Conservation (phyloP, 495 filamentous ascomycete genomes). For the Mytilinidion resinicola region DNA sequence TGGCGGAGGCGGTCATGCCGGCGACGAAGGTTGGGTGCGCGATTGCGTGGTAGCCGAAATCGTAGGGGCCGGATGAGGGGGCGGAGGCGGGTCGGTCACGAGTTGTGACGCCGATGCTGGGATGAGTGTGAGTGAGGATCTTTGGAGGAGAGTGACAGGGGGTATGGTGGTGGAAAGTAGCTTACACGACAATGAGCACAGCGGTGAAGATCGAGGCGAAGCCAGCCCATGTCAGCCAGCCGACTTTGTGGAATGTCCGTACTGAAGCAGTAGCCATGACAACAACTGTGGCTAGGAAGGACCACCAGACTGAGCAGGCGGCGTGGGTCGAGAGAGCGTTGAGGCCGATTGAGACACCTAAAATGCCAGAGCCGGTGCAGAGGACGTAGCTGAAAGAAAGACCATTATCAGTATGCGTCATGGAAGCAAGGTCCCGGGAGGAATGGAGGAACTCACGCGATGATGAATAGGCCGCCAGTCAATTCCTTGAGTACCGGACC, state of each 20-base stretch:
- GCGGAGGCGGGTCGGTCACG: constrained; percentile 35
- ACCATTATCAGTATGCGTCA: no score
- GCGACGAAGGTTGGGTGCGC: constrained; percentile 33
- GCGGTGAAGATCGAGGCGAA: constrained; percentile 59
- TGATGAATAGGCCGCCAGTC: constrained; percentile 53
- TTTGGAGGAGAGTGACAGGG: no score
- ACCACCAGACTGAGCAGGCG: constrained; percentile 63
- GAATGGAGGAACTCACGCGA: constrained; percentile 38
- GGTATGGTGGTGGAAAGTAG: no score
- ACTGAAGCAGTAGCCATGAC: constrained; percentile 59
- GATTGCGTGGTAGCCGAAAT: constrained; percentile 35
- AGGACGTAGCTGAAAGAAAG: constrained; percentile 47
- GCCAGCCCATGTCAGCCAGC: constrained; percentile 44
- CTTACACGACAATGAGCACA: constrained; percentile 55
- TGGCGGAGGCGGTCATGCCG: constrained; percentile 32
- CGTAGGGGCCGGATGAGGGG: constrained; percentile 36
- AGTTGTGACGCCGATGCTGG: constrained; percentile 14
- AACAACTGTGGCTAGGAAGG: constrained; percentile 58
- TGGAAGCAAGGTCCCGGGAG: no score
- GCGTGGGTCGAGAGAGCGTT: constrained; percentile 58
- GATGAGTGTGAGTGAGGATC: no score
- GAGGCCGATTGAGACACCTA: constrained; percentile 66
- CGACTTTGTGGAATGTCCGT: constrained; percentile 53
- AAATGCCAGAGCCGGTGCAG: constrained; percentile 66
- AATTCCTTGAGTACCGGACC: constrained; percentile 59